Base-by-base conservation (phyloP, 148 eudicot species). In the Camellia lanceoleosa region DNA sequence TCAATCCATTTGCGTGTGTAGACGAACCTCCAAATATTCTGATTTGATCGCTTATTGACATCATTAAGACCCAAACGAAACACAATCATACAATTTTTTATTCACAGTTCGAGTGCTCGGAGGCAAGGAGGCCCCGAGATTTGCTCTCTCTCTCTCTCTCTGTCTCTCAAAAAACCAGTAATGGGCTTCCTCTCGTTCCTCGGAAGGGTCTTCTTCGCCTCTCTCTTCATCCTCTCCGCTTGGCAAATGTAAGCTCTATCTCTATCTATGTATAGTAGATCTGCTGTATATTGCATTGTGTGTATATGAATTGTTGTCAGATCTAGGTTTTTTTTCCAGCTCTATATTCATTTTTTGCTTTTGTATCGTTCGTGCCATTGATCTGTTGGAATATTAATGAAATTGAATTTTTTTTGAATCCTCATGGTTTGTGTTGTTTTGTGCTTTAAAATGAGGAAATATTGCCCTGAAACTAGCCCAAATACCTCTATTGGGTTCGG, bases 171-270 rank as follows among this genome's bases (percentile, higher is more conserved):
- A 30, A 30, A 30, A 1, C 38, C 60, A 51, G 30, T 47, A 68
- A 90, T 90, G 92, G 92, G 92, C 18, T 88, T 90, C 84, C 73
- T 82, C 38, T 90, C 90, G 5, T 90, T 90, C 58, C 76, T 88
- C 5, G 92, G 92, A 71, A 81, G 92, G 73, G 84, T 88, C 51
- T 84, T 88, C 77, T 89, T 88, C 78, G 90, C 90, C 41, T 89
- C 90, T 41, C 54, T 89, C 62, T 89, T 89, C 90, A 90, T 90
- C 88, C 86, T 89, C 38, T 89, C 92, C 52, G 92, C 92, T 83
- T 88, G 90, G 91, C 89, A 90, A 85, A 85, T 81, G 90, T 80
- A 69, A 54, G 61, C 67, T 69, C 69, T 76, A 64, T 16, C 56
- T 73, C 43, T 14, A 16, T 42, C 0, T 71, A 19, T 51, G 2